Percentiles rank a stretch among this genome's conserved stretches.
Conservation (phyloP, 148 eudicot species). For the Polygonum maritimum region DNA sequence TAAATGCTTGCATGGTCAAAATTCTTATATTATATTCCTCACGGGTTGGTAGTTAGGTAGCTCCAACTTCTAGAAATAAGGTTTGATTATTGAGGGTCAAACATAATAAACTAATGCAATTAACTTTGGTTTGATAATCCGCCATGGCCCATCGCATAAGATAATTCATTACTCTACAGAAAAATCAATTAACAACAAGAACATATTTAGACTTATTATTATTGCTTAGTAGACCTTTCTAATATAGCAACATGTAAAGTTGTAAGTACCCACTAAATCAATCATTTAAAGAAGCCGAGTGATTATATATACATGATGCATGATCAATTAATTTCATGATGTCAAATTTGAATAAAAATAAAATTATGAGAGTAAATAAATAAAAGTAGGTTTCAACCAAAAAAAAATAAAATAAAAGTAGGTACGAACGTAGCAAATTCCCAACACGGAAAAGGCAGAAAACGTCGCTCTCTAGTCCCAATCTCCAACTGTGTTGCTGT, state of each 20-base stretch:
- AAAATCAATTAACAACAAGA: background rate
- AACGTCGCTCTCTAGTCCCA: background rate
- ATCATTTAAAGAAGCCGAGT: background rate
- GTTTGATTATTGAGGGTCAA: constrained; percentile 3
- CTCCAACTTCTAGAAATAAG: background rate
- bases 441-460: background rate
- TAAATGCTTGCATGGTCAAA: constrained; percentile 5
- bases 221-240: background rate
- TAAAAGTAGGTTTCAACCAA: too few relatives aligned
- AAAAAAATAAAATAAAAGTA: too few relatives aligned
- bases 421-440: background rate
- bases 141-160: background rate
- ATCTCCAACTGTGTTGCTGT: background rate
- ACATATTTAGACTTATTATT: too few relatives aligned
- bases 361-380: background rate
- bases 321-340: background rate
- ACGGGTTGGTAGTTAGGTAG: constrained; percentile 10
- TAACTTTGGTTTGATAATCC: background rate
- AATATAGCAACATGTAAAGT: background rate
- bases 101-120: background rate
- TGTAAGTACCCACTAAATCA: background rate
- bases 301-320: too few relatives aligned
- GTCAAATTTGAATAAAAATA: background rate
- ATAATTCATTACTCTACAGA: background rate
- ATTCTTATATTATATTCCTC: constrained; percentile 4